Evolutionary conservation across 2,329 filamentous ascomycete species (phyloP).

Genomic region (Colletotrichum kahawae): DNA sequence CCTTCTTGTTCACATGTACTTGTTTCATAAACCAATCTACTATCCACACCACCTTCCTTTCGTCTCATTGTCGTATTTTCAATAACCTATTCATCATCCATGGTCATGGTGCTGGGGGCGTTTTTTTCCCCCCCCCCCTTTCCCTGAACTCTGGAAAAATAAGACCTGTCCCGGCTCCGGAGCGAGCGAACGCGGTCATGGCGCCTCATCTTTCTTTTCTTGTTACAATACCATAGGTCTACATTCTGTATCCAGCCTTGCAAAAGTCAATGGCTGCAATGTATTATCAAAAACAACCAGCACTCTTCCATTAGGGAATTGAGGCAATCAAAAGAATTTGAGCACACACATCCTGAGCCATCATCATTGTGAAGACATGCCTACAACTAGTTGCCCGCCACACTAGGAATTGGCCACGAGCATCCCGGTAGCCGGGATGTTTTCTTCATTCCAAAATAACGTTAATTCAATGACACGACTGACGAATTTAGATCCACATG

Average conservation of each 20-base stretch:
- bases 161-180: neutral
- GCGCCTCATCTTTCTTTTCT: neutral
- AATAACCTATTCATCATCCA: neutral
- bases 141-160: neutral
- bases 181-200: neutral
- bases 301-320: neutral
- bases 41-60: neutral
- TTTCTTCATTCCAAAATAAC: neutral
- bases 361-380: neutral
- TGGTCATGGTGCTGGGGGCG: slow-evolving; percentile 12
- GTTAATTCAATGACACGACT: neutral
- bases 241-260: neutral
- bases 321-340: neutral
- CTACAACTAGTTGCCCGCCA: neutral
- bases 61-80: neutral
- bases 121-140: too few relatives aligned
- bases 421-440: neutral
- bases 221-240: slow-evolving; percentile 8
- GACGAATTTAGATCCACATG: neutral
- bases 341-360: neutral
- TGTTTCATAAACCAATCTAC: neutral
- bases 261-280: neutral
- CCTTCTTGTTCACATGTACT: neutral
- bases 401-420: neutral
- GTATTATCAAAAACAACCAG: neutral